Evolutionary conservation across 345 rosid genomes (phyloP), one percentile per base, ranked within the genome.

Genomic region (Psidium guajava): DNA sequence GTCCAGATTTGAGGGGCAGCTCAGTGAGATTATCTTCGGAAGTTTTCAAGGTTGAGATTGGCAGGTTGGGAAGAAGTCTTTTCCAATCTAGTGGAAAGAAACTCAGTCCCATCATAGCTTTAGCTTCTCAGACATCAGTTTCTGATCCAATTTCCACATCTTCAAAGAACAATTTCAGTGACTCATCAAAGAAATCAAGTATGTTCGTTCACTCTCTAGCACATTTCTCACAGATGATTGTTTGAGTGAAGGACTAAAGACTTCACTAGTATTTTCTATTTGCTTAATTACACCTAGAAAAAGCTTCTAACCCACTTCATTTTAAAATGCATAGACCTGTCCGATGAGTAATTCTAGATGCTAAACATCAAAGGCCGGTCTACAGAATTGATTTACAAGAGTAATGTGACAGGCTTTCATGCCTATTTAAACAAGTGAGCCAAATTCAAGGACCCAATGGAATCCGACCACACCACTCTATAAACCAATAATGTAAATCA

Each of bases 131-230:
- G 75, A 87, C 95, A 55, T 87, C 97, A 12, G 90, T 94, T 54
- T 86, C 81, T 87, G 91, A 95, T 89, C 92, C 92, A 9, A 88
- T 93, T 89, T 92, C 88, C 87, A 88, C 93, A 77, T 90, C 92
- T 59, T 89, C 93, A 73, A 86, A 89, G 84, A 90, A 84, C 53
- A 82, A 57, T 87, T 81, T 87, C 56, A 87, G 86, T 32, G 96
- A 87, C 59, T 85, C 90, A 32, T 88, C 36, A 40, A 93, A 87
- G 88, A 96, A 93, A 92, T 85, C 96, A 86, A 92, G 99, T 97
- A 93, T 81, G 90, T 59, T 27, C 27, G 12, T 82, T 64, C 84
- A 69, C 80, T 69, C 83, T 82, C 56, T 52, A 9, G 18, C 59
- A 18, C 83, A 14, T 54, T 54, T 24, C 15, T 44, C 49, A 28